Conservation (phyloP, 192 early-diverging fungal species). For the Coemansia sp. region DNA sequence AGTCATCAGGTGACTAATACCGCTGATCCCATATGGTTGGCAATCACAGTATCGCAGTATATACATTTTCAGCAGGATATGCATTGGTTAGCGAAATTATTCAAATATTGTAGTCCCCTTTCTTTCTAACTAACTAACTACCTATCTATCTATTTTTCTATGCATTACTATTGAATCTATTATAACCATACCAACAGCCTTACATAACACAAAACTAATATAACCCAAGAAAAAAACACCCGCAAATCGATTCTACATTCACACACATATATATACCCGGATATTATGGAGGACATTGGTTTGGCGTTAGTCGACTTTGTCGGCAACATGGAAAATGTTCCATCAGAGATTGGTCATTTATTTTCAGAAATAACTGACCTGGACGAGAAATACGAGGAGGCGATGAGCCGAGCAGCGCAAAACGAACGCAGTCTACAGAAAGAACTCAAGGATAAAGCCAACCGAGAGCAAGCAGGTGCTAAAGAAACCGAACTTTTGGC, state of each 20-base stretch:
- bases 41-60: no score
- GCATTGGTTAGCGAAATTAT: no score
- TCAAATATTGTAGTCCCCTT: no score
- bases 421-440: conserved; percentile 33
- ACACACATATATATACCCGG: neutral
- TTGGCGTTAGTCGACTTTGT: conserved; percentile 53
- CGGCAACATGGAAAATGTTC: conserved; percentile 52
- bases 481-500: conserved; percentile 25
- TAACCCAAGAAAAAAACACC: no score
- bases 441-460: conserved; percentile 27
- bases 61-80: no score
- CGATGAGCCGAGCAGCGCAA: conserved; percentile 21
- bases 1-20: no score
- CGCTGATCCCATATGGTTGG: no score
- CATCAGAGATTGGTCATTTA: conserved; percentile 47
- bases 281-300: conserved; percentile 49
- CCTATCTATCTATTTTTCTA: no score
- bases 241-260: neutral
- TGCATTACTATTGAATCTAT: no score
- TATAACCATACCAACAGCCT: no score
- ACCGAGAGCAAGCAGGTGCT: conserved; percentile 18
- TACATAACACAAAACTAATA: no score
- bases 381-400: conserved; percentile 48
- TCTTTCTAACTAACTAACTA: no score
- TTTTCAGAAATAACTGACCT: conserved; percentile 50